A percentile compares a stretch with the other conserved stretches of the same genome.
Conservation (phyloP, 78 protist species). For the Monosiga brevicollis region DNA sequence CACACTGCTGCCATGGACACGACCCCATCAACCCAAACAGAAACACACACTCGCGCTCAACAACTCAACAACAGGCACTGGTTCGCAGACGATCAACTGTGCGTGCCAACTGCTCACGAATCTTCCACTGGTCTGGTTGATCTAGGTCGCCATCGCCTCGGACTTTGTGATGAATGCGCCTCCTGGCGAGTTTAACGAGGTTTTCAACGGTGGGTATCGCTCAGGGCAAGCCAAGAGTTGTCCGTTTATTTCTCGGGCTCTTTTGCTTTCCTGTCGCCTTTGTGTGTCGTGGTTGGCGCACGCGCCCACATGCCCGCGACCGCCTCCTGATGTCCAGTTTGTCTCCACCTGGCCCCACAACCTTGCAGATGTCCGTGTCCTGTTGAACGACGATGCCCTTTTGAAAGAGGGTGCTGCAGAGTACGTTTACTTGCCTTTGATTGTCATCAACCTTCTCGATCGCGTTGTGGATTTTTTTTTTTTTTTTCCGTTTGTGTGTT, state of each 20-base stretch:
- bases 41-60: too few relatives aligned
- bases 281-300: background rate
- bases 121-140: too few relatives aligned
- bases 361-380: conserved; percentile 12
- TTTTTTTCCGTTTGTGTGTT: background rate
- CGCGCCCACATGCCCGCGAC: too few relatives aligned
- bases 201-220: conserved; percentile 18
- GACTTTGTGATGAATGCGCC: conserved; percentile 29
- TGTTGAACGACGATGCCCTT: conserved; percentile 15
- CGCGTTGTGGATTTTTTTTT: background rate
- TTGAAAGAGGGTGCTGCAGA: conserved; percentile 4
- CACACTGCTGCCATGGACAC: too few relatives aligned
- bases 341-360: background rate
- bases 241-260: background rate
- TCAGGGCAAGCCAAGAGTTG: background rate
- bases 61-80: too few relatives aligned
- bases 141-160: conserved; percentile 18
- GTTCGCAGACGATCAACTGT: too few relatives aligned
- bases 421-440: background rate
- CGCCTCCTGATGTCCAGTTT: background rate
- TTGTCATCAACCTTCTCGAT: background rate
- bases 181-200: conserved; percentile 53
- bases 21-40: too few relatives aligned
- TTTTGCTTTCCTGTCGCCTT: background rate
- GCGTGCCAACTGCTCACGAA: too few relatives aligned